Base-by-base conservation (phyloP, 2,329 filamentous ascomycete genomes). In the Venturia effusa region DNA sequence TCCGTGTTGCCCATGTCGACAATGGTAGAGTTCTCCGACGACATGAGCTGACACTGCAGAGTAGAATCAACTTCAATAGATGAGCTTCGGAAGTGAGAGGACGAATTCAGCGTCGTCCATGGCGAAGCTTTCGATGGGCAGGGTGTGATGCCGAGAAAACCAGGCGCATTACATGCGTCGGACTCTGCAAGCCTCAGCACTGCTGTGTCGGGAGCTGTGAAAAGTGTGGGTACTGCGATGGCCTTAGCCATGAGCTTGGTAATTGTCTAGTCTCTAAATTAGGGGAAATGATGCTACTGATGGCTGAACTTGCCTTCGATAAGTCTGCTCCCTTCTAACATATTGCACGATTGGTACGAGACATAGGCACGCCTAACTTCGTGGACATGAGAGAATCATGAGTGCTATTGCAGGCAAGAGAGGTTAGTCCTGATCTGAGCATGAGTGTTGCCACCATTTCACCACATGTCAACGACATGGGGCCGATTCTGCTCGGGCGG, bases 1-100 rank as follows among this genome's bases (percentile, higher is more conserved):
- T 76, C 81, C 81, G 83, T n/a, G 79, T 69, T 55, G 71, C n/a
- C 68, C 17, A 70, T 71, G 70, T 80, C 72, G 41, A 82, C 71
- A 24, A 69, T 73, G n/a, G 73, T 71, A 69, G 83, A 84, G 66
- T 79, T 69, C 64, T 84, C 81, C 61, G 79, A 75, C 40, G 79
- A 73, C 4, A 83, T 70, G 24, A 79, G 72, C 69, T 81, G 83
- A 70, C 81, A 81, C 72, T 81, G 54, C 11, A 11, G 11, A 39
- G 6, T 8, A 6, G 17, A 54, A 6, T 54, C 27, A 54, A 11
- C 37, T 6, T 39, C 6, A 6, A 39, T 11, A 39, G 37, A 39
- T 39, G 37, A 39, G n/a, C n/a, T n/a, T n/a, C n/a, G n/a, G n/a
- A n/a, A n/a, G n/a, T n/a, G n/a, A 39, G 66, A 71, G 63, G 69